phyloP scores from a whole-genome alignment of 768 basidiomycete genomes.

The Tricholomella constricta region DNA sequence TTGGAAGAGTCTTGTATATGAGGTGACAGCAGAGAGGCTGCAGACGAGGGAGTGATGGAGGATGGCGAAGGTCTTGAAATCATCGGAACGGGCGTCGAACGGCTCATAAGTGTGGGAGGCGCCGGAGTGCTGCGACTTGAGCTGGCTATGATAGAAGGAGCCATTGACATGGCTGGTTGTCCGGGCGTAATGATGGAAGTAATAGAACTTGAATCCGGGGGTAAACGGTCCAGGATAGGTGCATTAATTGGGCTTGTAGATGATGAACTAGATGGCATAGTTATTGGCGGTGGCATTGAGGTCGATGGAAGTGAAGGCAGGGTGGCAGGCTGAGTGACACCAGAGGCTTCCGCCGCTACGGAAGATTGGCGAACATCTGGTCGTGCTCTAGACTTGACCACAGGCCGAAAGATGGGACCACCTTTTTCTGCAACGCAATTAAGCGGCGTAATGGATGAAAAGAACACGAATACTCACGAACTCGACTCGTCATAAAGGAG shows the following conservation, averaged over 20 bases:
- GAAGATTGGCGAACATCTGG: conserved; percentile 34
- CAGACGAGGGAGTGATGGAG: background rate
- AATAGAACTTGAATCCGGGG: background rate
- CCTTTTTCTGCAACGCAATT: conserved; percentile 61
- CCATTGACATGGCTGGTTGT: background rate
- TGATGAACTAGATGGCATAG: background rate
- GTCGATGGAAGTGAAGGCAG: background rate
- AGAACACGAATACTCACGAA: conserved; percentile 54
- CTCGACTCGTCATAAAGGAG: conserved; percentile 49
- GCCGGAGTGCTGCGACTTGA: conserved; percentile 12
- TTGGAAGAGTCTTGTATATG: background rate
- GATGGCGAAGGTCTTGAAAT: conserved; percentile 2
- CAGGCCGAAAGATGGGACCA: conserved; percentile 67
- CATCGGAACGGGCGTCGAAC: conserved; percentile 2
- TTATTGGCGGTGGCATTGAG: background rate
- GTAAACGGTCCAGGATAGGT: background rate
- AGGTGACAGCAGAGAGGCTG: background rate
- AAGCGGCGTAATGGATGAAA: conserved; percentile 1
- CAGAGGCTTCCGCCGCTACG: conserved; percentile 13
- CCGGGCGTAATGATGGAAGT: background rate
- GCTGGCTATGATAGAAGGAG: background rate
- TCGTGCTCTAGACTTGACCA: conserved; percentile 56
- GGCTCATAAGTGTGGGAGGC: conserved; percentile 12
- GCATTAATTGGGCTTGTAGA: background rate
- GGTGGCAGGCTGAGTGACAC: background rate